Conservation (phyloP, 441 rosid species). For the Jatropha multifida region DNA sequence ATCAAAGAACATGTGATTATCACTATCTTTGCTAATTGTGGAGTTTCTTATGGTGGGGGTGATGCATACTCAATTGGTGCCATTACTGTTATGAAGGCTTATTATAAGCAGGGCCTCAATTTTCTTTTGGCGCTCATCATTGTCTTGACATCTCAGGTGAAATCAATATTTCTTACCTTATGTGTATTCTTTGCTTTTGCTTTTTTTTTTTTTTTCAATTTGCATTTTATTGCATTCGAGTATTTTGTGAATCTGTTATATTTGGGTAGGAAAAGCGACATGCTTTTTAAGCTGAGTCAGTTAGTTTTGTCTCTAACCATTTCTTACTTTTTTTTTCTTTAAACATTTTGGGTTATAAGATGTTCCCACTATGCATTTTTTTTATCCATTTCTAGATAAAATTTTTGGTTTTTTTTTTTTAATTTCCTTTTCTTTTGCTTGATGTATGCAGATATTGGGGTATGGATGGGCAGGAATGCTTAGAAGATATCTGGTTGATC, state of each 20-base stretch:
- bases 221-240: not conserved
- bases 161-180: no score
- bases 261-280: no score
- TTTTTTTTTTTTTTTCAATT: not conserved
- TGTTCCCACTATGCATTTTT: not conserved
- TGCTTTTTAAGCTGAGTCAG: no score
- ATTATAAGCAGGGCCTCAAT: conserved; percentile 74
- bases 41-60: conserved; percentile 85
- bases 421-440: not conserved
- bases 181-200: not conserved
- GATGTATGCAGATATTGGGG: conserved; percentile 60
- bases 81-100: conserved; percentile 94
- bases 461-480: conserved; percentile 99
- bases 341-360: not conserved
- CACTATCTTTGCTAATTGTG: conserved; percentile 93
- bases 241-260: no score
- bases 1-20: conserved; percentile 95
- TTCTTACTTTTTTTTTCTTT: not conserved
- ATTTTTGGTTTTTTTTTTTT: not conserved
- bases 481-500: conserved; percentile 88
- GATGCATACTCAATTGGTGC: conserved; percentile 97
- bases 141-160: conserved; percentile 91
- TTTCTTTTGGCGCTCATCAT: conserved; percentile 73
- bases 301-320: not conserved
- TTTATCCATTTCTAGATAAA: no score